A percentile compares a stretch with the other conserved stretches of the same genome.
These are phyloP conservation scores for Brassica nigra DNA, from an alignment of 345 rosid species.

Conservation along the genomic window DNA sequence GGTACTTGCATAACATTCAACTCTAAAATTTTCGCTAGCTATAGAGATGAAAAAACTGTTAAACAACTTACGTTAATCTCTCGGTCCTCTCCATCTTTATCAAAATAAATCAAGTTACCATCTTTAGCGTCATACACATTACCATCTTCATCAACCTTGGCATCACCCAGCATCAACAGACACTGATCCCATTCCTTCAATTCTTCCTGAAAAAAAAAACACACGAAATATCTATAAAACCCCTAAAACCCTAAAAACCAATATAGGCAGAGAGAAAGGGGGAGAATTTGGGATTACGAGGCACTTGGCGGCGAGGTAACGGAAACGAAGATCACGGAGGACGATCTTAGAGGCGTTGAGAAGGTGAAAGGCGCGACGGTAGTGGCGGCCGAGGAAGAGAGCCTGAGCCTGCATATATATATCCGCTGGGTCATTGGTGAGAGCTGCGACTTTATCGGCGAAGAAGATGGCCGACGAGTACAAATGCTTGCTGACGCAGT, in stretches of 20 bases:
- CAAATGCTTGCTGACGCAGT: constrained; percentile 45
- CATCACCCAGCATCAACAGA: constrained; percentile 83
- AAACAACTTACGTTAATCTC: constrained; percentile 73
- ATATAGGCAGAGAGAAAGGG: too few relatives aligned
- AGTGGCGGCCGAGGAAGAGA: constrained; percentile 89
- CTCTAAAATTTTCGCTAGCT: neutral
- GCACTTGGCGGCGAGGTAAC: constrained; percentile 55
- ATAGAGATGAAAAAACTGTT: neutral
- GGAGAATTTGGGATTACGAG: neutral
- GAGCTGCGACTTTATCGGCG: constrained; percentile 85
- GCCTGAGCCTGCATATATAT: constrained; percentile 96
- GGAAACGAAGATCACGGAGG: constrained; percentile 93
- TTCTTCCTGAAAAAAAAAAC: constrained; percentile 52
- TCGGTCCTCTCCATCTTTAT: constrained; percentile 64
- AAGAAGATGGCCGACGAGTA: constrained; percentile 97
- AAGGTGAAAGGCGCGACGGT: constrained; percentile 93
- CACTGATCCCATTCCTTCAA: constrained; percentile 55
- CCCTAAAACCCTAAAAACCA: neutral
- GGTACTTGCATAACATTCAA: neutral
- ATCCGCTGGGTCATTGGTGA: constrained; percentile 82
- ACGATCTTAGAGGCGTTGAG: constrained; percentile 89
- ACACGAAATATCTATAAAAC: constrained; percentile 15
- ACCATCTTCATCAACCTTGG: constrained; percentile 85
- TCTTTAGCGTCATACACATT: constrained; percentile 72
- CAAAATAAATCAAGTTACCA: constrained; percentile 44